Percentiles rank a stretch among this genome's conserved stretches.
Conservation (phyloP, 2,329 filamentous ascomycete genomes). For the Ceratocystis huliohia region DNA sequence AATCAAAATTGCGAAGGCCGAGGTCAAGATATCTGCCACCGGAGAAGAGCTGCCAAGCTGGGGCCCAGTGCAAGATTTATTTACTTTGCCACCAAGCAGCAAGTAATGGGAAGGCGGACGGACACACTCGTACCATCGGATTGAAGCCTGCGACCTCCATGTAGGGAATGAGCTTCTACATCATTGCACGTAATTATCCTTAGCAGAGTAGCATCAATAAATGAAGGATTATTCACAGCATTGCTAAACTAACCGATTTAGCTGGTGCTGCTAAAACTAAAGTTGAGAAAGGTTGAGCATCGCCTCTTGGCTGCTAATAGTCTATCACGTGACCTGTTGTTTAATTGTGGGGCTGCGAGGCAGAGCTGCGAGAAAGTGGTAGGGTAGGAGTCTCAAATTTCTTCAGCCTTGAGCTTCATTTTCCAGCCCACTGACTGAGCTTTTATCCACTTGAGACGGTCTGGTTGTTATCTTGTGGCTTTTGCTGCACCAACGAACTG, state of each 20-base stretch:
- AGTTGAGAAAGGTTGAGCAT: no score
- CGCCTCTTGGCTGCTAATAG: neutral
- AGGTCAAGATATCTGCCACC: conserved; percentile 28
- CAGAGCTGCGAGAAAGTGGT: conserved; percentile 16
- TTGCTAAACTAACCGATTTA: neutral
- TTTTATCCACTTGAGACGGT: conserved; percentile 1
- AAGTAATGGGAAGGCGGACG: neutral
- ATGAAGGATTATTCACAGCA: conserved; percentile 4
- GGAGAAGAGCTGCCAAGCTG: conserved; percentile 31
- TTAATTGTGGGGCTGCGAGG: conserved; percentile 19
- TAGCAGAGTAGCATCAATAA: neutral
- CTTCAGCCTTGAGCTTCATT: conserved; percentile 20
- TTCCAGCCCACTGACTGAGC: neutral
- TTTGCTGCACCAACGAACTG: neutral
- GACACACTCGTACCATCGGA: neutral
- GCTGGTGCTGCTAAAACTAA: no score
- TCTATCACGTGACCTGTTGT: conserved; percentile 11
- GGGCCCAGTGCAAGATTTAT: conserved; percentile 25
- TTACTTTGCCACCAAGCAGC: conserved; percentile 17
- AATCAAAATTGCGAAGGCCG: conserved; percentile 30
- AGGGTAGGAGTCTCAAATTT: conserved; percentile 18
- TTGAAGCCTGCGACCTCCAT: neutral
- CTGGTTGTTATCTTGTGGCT: neutral
- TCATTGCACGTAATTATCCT: neutral
- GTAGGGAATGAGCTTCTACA: neutral